These are phyloP conservation scores for Diutina mesorugosa DNA, from an alignment of 1,139 yeast species.

Conservation along the genomic window DNA sequence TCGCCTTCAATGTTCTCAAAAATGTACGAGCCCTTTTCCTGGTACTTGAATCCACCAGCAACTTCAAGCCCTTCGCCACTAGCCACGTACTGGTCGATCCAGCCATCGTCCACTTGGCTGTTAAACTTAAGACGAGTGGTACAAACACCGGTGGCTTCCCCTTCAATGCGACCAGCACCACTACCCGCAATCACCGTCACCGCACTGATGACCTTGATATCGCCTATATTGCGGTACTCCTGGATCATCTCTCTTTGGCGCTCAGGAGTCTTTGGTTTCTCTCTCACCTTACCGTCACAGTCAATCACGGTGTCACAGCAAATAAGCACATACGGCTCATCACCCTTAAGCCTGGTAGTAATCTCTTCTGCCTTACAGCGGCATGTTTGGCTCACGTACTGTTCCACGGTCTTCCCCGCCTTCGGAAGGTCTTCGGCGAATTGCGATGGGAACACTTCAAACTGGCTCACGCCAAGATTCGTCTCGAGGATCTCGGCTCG, in stretches of 20 bases:
- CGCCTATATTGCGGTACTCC: conserved; percentile 28
- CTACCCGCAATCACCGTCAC: conserved; percentile 31
- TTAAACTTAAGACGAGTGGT: conserved; percentile 18
- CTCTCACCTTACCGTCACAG: conserved; percentile 46
- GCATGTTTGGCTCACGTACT: conserved; percentile 66
- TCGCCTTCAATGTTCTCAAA: conserved; percentile 63
- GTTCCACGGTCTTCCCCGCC: conserved; percentile 28
- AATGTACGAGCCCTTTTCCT: conserved; percentile 56
- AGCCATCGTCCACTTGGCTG: conserved; percentile 31
- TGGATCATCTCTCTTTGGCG: conserved; percentile 31
- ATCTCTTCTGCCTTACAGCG: conserved; percentile 46
- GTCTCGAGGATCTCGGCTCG: conserved; percentile 49
- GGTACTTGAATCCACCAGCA: conserved; percentile 91
- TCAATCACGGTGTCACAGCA: conserved; percentile 82
- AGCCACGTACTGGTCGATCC: conserved; percentile 48
- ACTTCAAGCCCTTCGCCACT: conserved; percentile 67
- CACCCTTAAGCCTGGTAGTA: conserved; percentile 15
- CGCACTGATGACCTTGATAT: conserved; percentile 55
- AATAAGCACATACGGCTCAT: conserved; percentile 34
- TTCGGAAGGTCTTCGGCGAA: conserved; percentile 71
- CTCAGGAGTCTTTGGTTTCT: conserved; percentile 53
- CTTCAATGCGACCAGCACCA: not conserved
- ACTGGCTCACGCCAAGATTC: conserved; percentile 46
- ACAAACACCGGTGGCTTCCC: conserved; percentile 5
- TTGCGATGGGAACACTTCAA: conserved; percentile 37